These are phyloP conservation scores for Trypanosoma mega DNA, from an alignment of 208 protist species.

Conservation along the genomic window DNA sequence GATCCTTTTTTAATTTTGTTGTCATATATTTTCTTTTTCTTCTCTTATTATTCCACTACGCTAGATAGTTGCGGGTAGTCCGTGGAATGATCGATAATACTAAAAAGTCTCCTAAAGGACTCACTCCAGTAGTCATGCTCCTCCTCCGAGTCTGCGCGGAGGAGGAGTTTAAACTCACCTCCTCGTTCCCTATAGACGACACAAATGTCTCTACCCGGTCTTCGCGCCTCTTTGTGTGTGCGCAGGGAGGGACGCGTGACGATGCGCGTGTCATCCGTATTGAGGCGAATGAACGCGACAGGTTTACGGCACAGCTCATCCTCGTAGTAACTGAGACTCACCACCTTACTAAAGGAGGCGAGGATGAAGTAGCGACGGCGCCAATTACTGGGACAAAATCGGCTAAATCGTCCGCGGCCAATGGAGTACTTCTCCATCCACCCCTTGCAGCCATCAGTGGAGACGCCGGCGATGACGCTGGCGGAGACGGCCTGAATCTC, in stretches of 20 bases:
- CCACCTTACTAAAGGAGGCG: slow-evolving; percentile 34
- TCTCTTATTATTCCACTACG: not conserved
- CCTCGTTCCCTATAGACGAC: slow-evolving; percentile 48
- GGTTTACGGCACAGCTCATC: slow-evolving; percentile 51
- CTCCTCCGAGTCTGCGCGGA: slow-evolving; percentile 31
- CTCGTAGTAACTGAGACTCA: slow-evolving; percentile 53
- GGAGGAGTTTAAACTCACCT: slow-evolving; percentile 56
- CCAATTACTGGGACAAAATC: slow-evolving; percentile 46
- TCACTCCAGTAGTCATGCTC: slow-evolving; percentile 43
- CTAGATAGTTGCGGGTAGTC: slow-evolving; percentile 23
- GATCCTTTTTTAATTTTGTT: not conserved
- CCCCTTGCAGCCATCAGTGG: slow-evolving; percentile 34
- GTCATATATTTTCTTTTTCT: not conserved
- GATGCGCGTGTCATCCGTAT: slow-evolving; percentile 45
- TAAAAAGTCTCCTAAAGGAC: slow-evolving; percentile 30
- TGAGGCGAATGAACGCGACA: slow-evolving; percentile 40
- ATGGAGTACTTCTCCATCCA: slow-evolving; percentile 72
- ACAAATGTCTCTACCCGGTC: slow-evolving; percentile 50
- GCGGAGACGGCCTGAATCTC: slow-evolving; percentile 8
- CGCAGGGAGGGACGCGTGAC: slow-evolving; percentile 45
- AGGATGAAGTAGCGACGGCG: slow-evolving; percentile 58
- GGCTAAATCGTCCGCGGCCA: slow-evolving; percentile 36
- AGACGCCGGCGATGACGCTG: slow-evolving; percentile 7
- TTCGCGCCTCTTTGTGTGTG: slow-evolving; percentile 57
- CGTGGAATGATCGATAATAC: slow-evolving; percentile 31